phyloP scores from a whole-genome alignment of 2,329 filamentous ascomycete genomes.

The Elsinoe necatrix region DNA sequence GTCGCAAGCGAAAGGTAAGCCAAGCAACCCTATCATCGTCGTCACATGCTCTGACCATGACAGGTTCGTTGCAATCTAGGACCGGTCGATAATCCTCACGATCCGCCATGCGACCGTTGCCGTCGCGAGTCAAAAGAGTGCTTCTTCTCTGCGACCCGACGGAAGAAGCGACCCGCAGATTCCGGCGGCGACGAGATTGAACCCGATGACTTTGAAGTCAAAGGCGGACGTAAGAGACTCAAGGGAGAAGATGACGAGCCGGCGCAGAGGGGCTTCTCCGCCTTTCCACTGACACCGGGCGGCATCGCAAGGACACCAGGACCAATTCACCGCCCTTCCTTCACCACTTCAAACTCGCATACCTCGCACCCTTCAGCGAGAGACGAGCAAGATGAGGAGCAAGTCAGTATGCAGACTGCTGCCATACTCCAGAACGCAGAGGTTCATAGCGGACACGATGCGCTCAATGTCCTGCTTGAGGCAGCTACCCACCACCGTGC shows the following conservation, averaged over 20 bases:
- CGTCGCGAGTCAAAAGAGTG: slow-evolving; percentile 93
- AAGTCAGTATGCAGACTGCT: slow-evolving; percentile 52
- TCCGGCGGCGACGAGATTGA: slow-evolving; percentile 36
- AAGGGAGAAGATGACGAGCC: slow-evolving; percentile 36
- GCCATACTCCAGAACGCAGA: slow-evolving; percentile 54
- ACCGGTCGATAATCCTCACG: slow-evolving; percentile 85
- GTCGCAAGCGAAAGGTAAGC: slow-evolving; percentile 43
- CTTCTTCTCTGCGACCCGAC: slow-evolving; percentile 87
- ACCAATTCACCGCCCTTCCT: slow-evolving; percentile 40
- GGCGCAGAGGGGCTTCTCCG: slow-evolving; percentile 15
- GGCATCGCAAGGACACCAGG: slow-evolving; percentile 53
- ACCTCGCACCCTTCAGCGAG: slow-evolving; percentile 22
- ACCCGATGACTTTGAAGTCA: slow-evolving; percentile 55
- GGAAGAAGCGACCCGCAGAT: slow-evolving; percentile 71
- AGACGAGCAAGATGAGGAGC: slow-evolving; percentile 45
- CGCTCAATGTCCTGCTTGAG: slow-evolving; percentile 82
- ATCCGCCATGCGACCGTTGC: slow-evolving; percentile 89
- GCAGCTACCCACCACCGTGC: slow-evolving; percentile 53
- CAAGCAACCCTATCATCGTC: neutral
- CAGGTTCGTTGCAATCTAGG: slow-evolving; percentile 49
- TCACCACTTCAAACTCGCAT: slow-evolving; percentile 18
- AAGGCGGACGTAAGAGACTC: slow-evolving; percentile 64
- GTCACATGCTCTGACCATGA: slow-evolving; percentile 27
- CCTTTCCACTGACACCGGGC: slow-evolving; percentile 55
- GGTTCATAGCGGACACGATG: slow-evolving; percentile 87